phyloP scores from a whole-genome alignment of 1,139 yeast genomes.

The Yamadazyma dendronema region DNA sequence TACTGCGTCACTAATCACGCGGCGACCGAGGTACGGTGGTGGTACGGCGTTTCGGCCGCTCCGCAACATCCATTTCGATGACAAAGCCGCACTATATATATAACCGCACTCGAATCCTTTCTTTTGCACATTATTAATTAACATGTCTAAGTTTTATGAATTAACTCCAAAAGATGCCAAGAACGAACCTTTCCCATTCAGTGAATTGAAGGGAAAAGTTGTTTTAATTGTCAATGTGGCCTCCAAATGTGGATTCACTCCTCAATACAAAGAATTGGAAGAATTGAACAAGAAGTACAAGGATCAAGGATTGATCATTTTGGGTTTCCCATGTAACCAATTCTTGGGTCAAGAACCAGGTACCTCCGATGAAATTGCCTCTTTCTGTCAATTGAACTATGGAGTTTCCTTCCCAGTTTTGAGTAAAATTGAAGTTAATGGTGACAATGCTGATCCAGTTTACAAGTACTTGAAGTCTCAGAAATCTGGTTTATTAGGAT shows the following conservation, averaged over 20 bases:
- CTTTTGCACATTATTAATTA: not conserved
- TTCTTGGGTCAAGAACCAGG: constrained; percentile 56
- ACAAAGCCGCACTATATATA: constrained; percentile 2
- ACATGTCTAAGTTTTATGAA: constrained; percentile 41
- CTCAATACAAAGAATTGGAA: constrained; percentile 78
- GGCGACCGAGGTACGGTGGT: no score
- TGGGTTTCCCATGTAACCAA: constrained; percentile 89
- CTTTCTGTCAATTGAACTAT: constrained; percentile 39
- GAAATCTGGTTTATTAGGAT: constrained; percentile 44
- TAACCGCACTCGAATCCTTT: not conserved
- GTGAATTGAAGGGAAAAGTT: constrained; percentile 79
- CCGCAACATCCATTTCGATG: not conserved
- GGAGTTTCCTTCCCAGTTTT: constrained; percentile 83
- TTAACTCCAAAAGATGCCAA: constrained; percentile 39
- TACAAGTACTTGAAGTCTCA: constrained; percentile 68
- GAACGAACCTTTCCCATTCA: constrained; percentile 66
- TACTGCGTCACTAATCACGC: no score
- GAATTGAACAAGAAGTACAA: constrained; percentile 74
- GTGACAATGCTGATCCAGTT: constrained; percentile 75
- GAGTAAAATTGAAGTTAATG: constrained; percentile 88
- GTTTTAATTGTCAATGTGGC: constrained; percentile 93
- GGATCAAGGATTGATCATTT: constrained; percentile 69
- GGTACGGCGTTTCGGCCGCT: not conserved
- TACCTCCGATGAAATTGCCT: constrained; percentile 36
- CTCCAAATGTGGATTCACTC: constrained; percentile 85